Conservation (phyloP, 805 yeast genomes). For the Candida mattraensis region DNA sequence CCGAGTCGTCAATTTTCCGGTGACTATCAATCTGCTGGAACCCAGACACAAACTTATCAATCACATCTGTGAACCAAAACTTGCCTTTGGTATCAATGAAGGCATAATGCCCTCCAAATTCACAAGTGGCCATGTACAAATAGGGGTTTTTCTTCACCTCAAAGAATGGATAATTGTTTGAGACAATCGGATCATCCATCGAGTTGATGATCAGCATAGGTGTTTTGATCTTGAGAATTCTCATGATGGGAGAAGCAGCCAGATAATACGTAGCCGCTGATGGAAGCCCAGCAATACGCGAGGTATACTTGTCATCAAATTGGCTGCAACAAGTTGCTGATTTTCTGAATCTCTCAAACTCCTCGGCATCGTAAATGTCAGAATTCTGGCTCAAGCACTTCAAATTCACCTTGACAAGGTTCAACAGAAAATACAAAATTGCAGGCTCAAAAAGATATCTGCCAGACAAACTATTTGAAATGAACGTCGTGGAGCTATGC, state of each 20-base stretch:
- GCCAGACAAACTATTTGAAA: conserved; percentile 40
- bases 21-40: conserved; percentile 29
- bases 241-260: conserved; percentile 60
- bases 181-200: conserved; percentile 66
- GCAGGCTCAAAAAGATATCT: conserved; percentile 41
- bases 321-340: conserved; percentile 44
- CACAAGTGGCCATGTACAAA: conserved; percentile 54
- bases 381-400: conserved; percentile 34
- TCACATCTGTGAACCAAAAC: conserved; percentile 48
- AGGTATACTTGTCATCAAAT: conserved; percentile 63
- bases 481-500: conserved; percentile 48
- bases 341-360: conserved; percentile 34
- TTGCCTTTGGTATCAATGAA: conserved; percentile 43
- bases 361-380: conserved; percentile 26
- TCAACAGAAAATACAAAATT: conserved; percentile 40
- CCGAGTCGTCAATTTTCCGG: conserved; percentile 19
- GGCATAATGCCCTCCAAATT: conserved; percentile 73
- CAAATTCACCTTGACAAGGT: conserved; percentile 46
- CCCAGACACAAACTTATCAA: conserved; percentile 40
- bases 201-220: conserved; percentile 65
- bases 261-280: conserved; percentile 63
- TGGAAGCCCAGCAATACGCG: conserved; percentile 61
- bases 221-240: conserved; percentile 54
- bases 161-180: conserved; percentile 48
- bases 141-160: conserved; percentile 59